Evolutionary conservation across 2,329 filamentous ascomycete species (phyloP), one percentile per base, ranked within the genome.

Genomic region (Arthroderma uncinatum): DNA sequence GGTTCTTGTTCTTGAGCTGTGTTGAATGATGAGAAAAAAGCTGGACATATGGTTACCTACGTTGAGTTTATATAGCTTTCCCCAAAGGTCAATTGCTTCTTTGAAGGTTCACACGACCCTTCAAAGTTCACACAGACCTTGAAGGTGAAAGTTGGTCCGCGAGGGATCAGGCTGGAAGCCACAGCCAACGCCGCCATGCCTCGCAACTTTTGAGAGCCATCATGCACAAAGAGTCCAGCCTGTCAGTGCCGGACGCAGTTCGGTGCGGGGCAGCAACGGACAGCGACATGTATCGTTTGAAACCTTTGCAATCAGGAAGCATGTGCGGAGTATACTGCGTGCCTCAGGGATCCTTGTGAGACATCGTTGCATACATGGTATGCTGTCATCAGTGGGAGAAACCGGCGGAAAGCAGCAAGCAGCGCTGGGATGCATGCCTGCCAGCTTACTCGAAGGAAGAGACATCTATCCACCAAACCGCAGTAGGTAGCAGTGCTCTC

Each of bases 61-160:
- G n/a, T 1, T 14, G n/a, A 25, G 47, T 50, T 50, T 50, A 50
- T 50, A 50, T 50, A 50, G 25, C 12, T 50, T 47, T 50, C 33
- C 25, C 28, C 23, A 16, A 9, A 21, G 23, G 21, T 33, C 25
- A 25, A 16, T 48, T 48, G 42, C n/a, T 12, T 8, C 44, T n/a
- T 25, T 30, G 44, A 48, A 25, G 14, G 44, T 30, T 48, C 21
- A 48, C 44, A 48, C 10, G 4, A 12, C 14, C 23, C 21, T 48
- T 12, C 40, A 47, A 47, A 12, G 40, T 10, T 21, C 10, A 16
- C 40, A 8, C 21, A 12, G 16, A 12, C 37, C 21, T 21, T 47
- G 19, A 10, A 25, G 10, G 40, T 16, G 16, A 40, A 19, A 50
- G n/a, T 1, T 7, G 47, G 33, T 50, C 47, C 33, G 47, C 47